Evolutionary conservation across 257 asterid species (phyloP).

Genomic region (Fraxinus anomala): DNA sequence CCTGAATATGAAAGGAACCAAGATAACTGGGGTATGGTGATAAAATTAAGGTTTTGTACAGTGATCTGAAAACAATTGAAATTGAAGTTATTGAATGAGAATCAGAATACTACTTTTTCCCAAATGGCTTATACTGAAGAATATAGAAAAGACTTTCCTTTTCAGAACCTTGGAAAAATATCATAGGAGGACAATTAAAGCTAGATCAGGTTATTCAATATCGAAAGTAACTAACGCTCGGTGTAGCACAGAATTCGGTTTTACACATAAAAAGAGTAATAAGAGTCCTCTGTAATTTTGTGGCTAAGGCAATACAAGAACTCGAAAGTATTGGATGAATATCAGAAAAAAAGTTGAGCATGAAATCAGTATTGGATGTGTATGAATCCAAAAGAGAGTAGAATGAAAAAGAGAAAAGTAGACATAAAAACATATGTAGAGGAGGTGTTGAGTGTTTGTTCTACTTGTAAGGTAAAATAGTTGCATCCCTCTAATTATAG

Average conservation of each 20-base stretch:
- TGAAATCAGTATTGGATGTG: not conserved
- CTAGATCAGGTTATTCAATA: conserved; percentile 25
- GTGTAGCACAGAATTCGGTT: too few species aligned
- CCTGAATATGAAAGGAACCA: not conserved
- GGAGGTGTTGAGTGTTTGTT: too few species aligned
- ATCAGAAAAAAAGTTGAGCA: not conserved
- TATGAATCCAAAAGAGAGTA: conserved; percentile 32
- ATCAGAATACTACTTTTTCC: conserved; percentile 40
- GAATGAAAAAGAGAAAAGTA: not conserved
- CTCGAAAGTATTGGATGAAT: not conserved
- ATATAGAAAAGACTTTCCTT: conserved; percentile 28
- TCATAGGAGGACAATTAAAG: not conserved
- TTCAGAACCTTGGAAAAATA: conserved; percentile 30
- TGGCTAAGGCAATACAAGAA: not conserved
- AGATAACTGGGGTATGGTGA: not conserved
- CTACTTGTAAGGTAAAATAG: not conserved
- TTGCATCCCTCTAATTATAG: not conserved
- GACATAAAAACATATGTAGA: conserved; percentile 7
- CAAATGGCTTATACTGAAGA: conserved; percentile 35
- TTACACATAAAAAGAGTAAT: too few species aligned
- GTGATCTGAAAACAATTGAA: conserved; percentile 26
- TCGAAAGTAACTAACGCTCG: not conserved
- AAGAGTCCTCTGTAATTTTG: not conserved
- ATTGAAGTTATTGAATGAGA: conserved; percentile 39
- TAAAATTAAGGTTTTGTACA: conserved; percentile 25